Percentiles rank a stretch among this genome's conserved stretches.
Conservation (phyloP, 306 rosid species). For the Castanopsis chinensis region DNA sequence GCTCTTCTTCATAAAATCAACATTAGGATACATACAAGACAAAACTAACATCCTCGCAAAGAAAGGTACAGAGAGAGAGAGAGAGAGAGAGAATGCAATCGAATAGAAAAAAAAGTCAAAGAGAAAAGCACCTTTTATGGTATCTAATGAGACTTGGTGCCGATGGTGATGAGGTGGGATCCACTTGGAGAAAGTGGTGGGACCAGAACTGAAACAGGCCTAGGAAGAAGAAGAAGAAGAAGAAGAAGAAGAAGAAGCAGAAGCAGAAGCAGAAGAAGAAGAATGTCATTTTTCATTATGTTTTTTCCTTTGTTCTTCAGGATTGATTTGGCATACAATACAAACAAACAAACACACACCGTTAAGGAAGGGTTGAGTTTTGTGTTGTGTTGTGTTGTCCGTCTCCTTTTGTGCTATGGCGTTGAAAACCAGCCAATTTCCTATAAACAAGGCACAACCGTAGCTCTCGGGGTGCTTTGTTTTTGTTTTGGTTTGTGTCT, state of each 20-base stretch:
- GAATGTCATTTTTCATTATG: constrained; percentile 30
- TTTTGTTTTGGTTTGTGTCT: neutral
- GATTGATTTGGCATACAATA: constrained; percentile 28
- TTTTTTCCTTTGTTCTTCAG: neutral
- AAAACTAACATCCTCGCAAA: constrained; percentile 25
- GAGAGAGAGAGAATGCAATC: constrained; percentile 10
- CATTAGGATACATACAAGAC: constrained; percentile 46
- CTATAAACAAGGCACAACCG: constrained; percentile 49
- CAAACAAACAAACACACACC: neutral
- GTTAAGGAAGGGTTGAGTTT: constrained; percentile 4
- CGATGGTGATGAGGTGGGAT: constrained; percentile 32
- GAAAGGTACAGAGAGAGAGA: neutral
- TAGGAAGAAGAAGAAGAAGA: neutral
- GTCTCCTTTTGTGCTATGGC: constrained; percentile 17
- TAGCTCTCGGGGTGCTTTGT: constrained; percentile 29
- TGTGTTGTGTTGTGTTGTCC: constrained; percentile 35
- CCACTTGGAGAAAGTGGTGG: constrained; percentile 46
- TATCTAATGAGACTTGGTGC: constrained; percentile 45
- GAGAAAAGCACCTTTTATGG: constrained; percentile 47
- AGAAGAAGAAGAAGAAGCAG: constrained; percentile 5
- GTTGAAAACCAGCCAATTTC: constrained; percentile 47
- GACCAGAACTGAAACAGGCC: constrained; percentile 25
- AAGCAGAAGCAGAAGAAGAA: constrained; percentile 9
- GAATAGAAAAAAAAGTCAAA: constrained; percentile 9
- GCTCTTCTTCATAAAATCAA: constrained; percentile 17